Evolutionary conservation across 2,329 filamentous ascomycete species (phyloP), one percentile per base, ranked within the genome.

Genomic region (Thelonectria blattea): DNA sequence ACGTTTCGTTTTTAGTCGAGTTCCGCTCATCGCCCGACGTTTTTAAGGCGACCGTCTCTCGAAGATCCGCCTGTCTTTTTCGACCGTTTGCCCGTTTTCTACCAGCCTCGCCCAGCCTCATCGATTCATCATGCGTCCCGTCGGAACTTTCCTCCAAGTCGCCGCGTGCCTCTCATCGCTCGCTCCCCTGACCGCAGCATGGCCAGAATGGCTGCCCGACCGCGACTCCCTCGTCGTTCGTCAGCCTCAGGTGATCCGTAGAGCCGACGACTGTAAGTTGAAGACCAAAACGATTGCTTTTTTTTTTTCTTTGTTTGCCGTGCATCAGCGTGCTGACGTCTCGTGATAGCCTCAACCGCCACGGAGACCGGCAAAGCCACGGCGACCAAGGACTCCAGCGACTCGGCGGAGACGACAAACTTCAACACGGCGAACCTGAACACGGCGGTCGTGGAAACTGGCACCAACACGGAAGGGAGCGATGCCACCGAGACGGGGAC

Each of bases 171-270:
- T 88, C 15, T 75, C 75, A 45, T 80, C 85, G 32, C 73, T 87
- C 54, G 75, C 82, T 9, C 78, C 81, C 15, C 65, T 84, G 20
- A 80, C 80, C n/a, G 79, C 83, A 55, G 84, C 81, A 58, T 87
- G 85, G 85, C 81, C 85, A 18, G 75, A 73, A 63, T 86, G 82
- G 80, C 74, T 87, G 39, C 84, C 85, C 17, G 79, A 83, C 12
- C 49, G 81, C 37, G 81, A 87, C 64, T 71, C 81, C 14, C 71
- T 89, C 37, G 75, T 88, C 42, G 84, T 83, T 51, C 80, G 34
- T 3, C 34, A 37, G 3, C 34, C 34, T 14, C 12, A 37, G 34
- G 34, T 37, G 11, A 37, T 37, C 15, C 34, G 83, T 61, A 77
- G 79, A 63, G 77, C 83, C 63, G 73, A 75, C 46, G 50, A 65